Conservation (phyloP, 257 asterid genomes). For the Solanum sitiens region DNA sequence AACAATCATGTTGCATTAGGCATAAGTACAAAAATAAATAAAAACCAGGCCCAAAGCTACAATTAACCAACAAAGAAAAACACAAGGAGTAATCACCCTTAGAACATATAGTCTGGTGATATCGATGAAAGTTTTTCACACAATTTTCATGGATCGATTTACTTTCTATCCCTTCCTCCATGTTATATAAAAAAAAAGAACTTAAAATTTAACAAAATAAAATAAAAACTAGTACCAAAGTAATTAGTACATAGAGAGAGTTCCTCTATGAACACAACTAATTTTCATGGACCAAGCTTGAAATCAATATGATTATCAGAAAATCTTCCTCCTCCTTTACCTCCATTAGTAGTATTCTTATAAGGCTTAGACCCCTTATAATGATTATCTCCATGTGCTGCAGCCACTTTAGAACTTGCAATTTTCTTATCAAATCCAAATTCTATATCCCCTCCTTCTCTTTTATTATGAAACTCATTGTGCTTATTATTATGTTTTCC, state of each 20-base stretch:
- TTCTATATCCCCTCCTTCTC: constrained; percentile 55
- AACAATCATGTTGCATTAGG: not conserved
- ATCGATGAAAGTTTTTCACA: not conserved
- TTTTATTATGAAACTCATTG: constrained; percentile 17
- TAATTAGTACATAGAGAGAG: not conserved
- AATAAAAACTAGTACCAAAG: not conserved
- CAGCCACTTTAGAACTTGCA: constrained; percentile 20
- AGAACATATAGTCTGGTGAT: not conserved
- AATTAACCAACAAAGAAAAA: not conserved
- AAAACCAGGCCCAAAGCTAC: not conserved
- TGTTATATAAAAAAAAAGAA: not conserved
- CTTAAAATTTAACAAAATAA: not conserved
- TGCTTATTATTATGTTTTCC: constrained; percentile 20
- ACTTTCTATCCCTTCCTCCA: not conserved
- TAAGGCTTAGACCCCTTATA: constrained; percentile 17
- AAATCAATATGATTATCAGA: constrained; percentile 34
- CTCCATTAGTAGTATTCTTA: constrained; percentile 13
- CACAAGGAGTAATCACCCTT: not conserved
- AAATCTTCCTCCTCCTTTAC: constrained; percentile 41
- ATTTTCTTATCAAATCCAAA: constrained; percentile 48
- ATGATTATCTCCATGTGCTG: constrained; percentile 10
- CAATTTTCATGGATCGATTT: not conserved
- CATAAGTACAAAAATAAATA: not conserved
- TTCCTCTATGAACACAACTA: not conserved
- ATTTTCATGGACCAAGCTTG: constrained; percentile 9